Conservation (phyloP, 2,329 filamentous ascomycete species). For the Sporothrix mexicana region DNA sequence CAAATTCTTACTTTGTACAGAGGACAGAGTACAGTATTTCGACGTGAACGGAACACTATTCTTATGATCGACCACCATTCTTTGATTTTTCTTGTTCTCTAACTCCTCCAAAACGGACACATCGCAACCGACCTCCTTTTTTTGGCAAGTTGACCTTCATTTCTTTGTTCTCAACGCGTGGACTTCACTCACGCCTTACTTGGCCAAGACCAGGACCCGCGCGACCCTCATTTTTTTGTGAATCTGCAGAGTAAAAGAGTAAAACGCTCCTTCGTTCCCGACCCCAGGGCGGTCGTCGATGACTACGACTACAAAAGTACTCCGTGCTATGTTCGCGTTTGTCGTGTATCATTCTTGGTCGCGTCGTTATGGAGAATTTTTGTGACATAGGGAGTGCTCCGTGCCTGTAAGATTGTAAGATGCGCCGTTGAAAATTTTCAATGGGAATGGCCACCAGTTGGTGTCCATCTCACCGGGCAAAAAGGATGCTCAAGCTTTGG, state of each 20-base stretch:
- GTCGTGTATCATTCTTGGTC: background rate
- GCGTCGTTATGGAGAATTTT: background rate
- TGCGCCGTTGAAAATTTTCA: background rate
- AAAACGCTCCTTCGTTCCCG: background rate
- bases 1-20: too few species aligned
- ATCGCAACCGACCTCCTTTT: background rate
- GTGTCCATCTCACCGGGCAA: constrained; percentile 1
- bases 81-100: background rate
- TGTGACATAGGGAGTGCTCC: background rate
- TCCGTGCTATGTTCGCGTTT: constrained; percentile 6
- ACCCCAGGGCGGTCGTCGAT: background rate
- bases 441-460: background rate
- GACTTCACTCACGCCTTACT: constrained; percentile 11
- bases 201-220: background rate
- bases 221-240: background rate
- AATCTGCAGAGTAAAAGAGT: too few species aligned
- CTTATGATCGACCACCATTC: background rate
- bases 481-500: constrained; percentile 2
- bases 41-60: background rate
- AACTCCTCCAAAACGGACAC: too few species aligned
- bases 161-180: constrained; percentile 22
- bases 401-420: background rate
- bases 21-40: too few species aligned
- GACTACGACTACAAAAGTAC: constrained; percentile 12
- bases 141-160: background rate